Evolutionary conservation across 108 stramenopile genomes (phyloP).

Genomic region (Discostella pseudostelligera): DNA sequence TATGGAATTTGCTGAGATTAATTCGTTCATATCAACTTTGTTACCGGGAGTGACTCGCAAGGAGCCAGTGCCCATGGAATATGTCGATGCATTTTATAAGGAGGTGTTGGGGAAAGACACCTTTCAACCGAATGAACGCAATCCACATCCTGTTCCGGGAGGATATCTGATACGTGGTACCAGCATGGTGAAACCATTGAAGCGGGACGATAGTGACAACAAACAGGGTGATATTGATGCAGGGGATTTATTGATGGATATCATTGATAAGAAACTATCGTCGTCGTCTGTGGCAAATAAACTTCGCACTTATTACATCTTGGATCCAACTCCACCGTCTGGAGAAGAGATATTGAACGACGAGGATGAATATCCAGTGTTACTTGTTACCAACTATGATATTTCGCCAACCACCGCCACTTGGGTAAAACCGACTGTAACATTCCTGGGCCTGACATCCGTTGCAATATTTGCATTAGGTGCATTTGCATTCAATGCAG

Average conservation of each 20-base stretch:
- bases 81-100: constrained; percentile 40
- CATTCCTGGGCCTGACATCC: constrained; percentile 45
- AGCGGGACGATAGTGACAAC: constrained; percentile 6
- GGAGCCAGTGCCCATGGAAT: constrained; percentile 47
- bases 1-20: constrained; percentile 63
- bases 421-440: constrained; percentile 48
- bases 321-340: constrained; percentile 61
- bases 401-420: constrained; percentile 42
- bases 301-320: constrained; percentile 61
- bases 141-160: constrained; percentile 66
- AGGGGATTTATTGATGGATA: constrained; percentile 52
- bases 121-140: constrained; percentile 57
- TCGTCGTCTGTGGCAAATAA: constrained; percentile 43
- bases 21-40: constrained; percentile 51
- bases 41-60: constrained; percentile 54
- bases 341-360: constrained; percentile 66
- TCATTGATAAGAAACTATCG: constrained; percentile 35
- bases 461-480: constrained; percentile 56
- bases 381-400: constrained; percentile 56
- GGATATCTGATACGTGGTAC: constrained; percentile 69
- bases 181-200: constrained; percentile 26
- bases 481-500: constrained; percentile 52
- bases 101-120: constrained; percentile 52
- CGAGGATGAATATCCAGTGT: constrained; percentile 43
- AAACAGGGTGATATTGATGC: constrained; percentile 4